These are phyloP conservation scores for Rhodotorula sp. DNA, from an alignment of 1,284 basidiomycete genomes.

Conservation along the genomic window DNA sequence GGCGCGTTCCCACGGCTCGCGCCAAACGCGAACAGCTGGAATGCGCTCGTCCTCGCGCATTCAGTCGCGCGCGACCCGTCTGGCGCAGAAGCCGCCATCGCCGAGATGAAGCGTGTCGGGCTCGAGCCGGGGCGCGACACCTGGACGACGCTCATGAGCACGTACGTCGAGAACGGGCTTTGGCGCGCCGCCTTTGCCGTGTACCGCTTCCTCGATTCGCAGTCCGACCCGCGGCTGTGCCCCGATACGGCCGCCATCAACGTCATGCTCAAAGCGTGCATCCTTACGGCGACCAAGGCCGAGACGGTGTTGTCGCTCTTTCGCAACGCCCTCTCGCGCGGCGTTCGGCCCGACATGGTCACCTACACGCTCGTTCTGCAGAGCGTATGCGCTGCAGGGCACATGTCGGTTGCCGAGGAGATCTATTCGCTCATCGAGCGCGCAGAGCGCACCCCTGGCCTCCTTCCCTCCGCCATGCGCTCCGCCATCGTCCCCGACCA, in stretches of 20 bases:
- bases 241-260: conserved; percentile 61
- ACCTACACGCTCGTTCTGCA: conserved; percentile 80
- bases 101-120: conserved; percentile 64
- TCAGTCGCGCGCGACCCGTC: conserved; percentile 66
- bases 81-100: conserved; percentile 68
- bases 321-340: conserved; percentile 58
- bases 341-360: conserved; percentile 62
- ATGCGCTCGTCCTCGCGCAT: conserved; percentile 68
- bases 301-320: conserved; percentile 67
- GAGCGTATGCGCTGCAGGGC: conserved; percentile 74
- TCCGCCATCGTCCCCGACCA: conserved; percentile 48
- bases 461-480: conserved; percentile 3
- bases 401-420: conserved; percentile 66
- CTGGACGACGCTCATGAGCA: conserved; percentile 75
- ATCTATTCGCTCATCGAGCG: conserved; percentile 69
- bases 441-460: conserved; percentile 7
- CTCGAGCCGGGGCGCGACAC: conserved; percentile 66
- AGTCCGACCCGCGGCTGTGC: conserved; percentile 45
- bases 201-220: conserved; percentile 66
- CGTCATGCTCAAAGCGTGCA: conserved; percentile 80
- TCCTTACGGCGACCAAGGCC: conserved; percentile 76
- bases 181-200: conserved; percentile 71
- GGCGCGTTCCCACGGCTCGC: conserved; percentile 56
- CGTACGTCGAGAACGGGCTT: conserved; percentile 76
- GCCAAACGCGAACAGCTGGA: conserved; percentile 65